Percentiles rank a stretch among this genome's conserved stretches.
Evolutionary conservation across 139 green algal genomes (phyloP).

Genomic region (Monoraphidium neglectum): DNA sequence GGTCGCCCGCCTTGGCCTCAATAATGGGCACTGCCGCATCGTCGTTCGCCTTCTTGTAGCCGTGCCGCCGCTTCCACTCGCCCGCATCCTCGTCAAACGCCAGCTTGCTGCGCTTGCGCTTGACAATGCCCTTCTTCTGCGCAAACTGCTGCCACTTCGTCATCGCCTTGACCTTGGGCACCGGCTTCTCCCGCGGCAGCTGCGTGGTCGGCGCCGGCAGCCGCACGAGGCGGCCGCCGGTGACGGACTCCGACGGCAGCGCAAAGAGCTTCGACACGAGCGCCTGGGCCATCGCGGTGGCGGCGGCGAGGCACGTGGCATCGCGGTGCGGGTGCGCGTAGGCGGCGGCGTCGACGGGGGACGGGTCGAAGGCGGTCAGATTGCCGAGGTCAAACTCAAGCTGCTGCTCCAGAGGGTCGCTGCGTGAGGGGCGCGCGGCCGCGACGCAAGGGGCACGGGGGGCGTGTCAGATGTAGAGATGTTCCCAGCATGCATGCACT

Average conservation of each 20-base stretch:
- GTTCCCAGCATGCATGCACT: neutral
- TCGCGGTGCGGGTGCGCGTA: constrained; percentile 35
- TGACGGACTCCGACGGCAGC: constrained; percentile 66
- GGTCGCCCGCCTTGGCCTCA: constrained; percentile 76
- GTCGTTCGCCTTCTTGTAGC: constrained; percentile 85
- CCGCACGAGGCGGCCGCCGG: constrained; percentile 68
- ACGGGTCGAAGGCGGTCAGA: constrained; percentile 75
- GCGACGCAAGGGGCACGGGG: neutral
- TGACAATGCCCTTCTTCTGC: constrained; percentile 90
- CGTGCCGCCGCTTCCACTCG: constrained; percentile 83
- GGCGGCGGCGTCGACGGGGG: constrained; percentile 50
- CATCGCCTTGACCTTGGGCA: constrained; percentile 78
- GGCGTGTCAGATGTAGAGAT: neutral
- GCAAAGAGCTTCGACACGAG: constrained; percentile 74
- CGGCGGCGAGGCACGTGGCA: constrained; percentile 49
- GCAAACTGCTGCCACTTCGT: constrained; percentile 97
- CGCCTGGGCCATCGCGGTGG: constrained; percentile 69
- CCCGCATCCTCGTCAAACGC: constrained; percentile 82
- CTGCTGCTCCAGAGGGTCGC: constrained; percentile 61
- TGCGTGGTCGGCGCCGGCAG: constrained; percentile 72
- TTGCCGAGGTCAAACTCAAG: constrained; percentile 90
- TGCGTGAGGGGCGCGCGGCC: constrained; percentile 27
- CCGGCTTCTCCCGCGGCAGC: constrained; percentile 82
- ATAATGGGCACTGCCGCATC: constrained; percentile 75
- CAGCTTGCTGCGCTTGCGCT: constrained; percentile 91